Conservation (phyloP, 768 basidiomycete genomes). For the Hypholoma fasciculare region DNA sequence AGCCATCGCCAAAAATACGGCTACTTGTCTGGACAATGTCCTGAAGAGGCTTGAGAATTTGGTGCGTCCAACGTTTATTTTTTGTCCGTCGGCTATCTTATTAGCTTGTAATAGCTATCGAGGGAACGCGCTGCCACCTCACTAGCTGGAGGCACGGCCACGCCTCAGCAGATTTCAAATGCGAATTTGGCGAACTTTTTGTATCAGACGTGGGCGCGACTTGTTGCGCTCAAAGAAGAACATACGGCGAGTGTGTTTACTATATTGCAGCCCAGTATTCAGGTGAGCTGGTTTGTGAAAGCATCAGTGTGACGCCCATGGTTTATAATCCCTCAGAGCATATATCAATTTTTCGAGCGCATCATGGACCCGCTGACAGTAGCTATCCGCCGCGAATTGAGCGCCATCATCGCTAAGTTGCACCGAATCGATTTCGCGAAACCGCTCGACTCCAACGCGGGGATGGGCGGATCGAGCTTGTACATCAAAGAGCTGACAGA, state of each 20-base stretch:
- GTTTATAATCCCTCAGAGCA: slow-evolving; percentile 37
- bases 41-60: slow-evolving; percentile 62
- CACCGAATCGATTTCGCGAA: slow-evolving; percentile 86
- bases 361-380: slow-evolving; percentile 62
- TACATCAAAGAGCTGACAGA: slow-evolving; percentile 94
- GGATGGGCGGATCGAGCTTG: slow-evolving; percentile 68
- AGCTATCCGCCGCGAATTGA: slow-evolving; percentile 79
- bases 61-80: slow-evolving; percentile 44
- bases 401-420: slow-evolving; percentile 75
- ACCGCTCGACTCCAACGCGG: slow-evolving; percentile 62
- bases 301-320: not conserved
- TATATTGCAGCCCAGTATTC: slow-evolving; percentile 54
- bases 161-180: slow-evolving; percentile 77
- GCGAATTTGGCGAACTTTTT: slow-evolving; percentile 76
- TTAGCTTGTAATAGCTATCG: slow-evolving; percentile 46
- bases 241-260: slow-evolving; percentile 60
- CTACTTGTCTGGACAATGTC: slow-evolving; percentile 68
- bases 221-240: slow-evolving; percentile 67
- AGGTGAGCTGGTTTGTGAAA: slow-evolving; percentile 41
- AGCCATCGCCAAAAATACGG: slow-evolving; percentile 74
- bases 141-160: slow-evolving; percentile 75
- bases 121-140: slow-evolving; percentile 79
- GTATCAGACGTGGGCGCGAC: slow-evolving; percentile 72
- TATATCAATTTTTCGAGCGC: slow-evolving; percentile 50
- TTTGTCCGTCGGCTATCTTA: not conserved